A percentile compares a stretch with the other conserved stretches of the same genome.
phyloP scores from a whole-genome alignment of 352 stramenopile species.

The Pythium brassicae region DNA sequence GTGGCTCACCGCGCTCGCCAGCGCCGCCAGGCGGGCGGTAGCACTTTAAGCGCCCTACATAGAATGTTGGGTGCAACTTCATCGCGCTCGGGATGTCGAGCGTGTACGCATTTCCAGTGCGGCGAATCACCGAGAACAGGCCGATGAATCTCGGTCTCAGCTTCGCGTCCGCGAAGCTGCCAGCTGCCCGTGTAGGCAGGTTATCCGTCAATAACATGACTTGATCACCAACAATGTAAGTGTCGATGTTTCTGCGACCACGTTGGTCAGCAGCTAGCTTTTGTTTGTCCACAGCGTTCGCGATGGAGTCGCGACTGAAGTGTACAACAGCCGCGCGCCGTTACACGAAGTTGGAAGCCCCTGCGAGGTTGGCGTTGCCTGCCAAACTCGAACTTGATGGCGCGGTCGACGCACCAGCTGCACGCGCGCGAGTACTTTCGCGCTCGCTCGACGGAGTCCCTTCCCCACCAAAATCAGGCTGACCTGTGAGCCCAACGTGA shows the following conservation, averaged over 20 bases:
- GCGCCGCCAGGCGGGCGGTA: constrained; percentile 5
- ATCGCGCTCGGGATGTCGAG: constrained; percentile 12
- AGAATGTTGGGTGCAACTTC: constrained; percentile 17
- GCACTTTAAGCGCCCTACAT: constrained; percentile 4
- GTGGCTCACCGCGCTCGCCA: not conserved
- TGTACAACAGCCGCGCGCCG: not conserved
- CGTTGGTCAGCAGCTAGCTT: constrained; percentile 44
- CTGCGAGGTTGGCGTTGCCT: no score
- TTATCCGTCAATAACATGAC: no score
- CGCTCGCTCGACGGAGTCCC: no score
- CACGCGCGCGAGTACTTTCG: no score
- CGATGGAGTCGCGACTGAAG: constrained; percentile 52
- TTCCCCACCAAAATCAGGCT: no score
- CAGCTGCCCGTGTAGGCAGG: not conserved
- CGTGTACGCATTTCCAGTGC: constrained; percentile 6
- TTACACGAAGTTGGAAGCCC: no score
- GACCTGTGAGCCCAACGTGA: no score
- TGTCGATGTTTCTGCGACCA: constrained; percentile 47
- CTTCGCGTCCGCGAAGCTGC: constrained; percentile 8
- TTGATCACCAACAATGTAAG: constrained; percentile 19
- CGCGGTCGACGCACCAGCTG: no score
- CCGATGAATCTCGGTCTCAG: constrained; percentile 14
- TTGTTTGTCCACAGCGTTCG: no score
- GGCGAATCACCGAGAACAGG: constrained; percentile 5
- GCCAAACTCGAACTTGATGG: no score